A percentile compares a stretch with the other conserved stretches of the same genome.
phyloP scores from a whole-genome alignment of 371 early-diverging fungal species.

The Apophysomyces trapeziformis region DNA sequence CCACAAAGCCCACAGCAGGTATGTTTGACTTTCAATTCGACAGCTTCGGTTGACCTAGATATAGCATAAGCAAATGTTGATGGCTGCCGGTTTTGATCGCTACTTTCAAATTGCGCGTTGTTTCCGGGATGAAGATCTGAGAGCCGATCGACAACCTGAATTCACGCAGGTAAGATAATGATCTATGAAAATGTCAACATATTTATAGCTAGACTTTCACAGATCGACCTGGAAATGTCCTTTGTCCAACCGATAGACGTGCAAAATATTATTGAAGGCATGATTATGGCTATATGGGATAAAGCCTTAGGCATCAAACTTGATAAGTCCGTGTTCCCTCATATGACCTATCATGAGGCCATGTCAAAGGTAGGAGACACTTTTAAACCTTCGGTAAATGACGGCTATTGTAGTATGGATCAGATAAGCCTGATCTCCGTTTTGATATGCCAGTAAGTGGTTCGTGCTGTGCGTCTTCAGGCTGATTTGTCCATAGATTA shows the following conservation, averaged over 20 bases:
- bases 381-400: not conserved
- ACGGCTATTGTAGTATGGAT: slow-evolving; percentile 69
- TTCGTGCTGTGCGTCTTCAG: not conserved
- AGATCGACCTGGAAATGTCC: slow-evolving; percentile 91
- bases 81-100: slow-evolving; percentile 89
- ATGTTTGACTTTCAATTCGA: not conserved
- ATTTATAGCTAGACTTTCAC: slow-evolving; percentile 3
- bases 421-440: slow-evolving; percentile 90
- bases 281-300: slow-evolving; percentile 74
- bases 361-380: slow-evolving; percentile 63
- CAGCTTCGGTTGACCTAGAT: not conserved
- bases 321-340: slow-evolving; percentile 56
- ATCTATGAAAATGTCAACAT: not conserved
- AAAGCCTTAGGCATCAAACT: slow-evolving; percentile 58
- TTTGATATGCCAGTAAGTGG: slow-evolving; percentile 69
- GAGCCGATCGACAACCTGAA: slow-evolving; percentile 93
- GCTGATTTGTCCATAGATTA: slow-evolving; percentile 36
- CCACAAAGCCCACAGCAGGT: slow-evolving; percentile 94
- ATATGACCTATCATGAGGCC: slow-evolving; percentile 82
- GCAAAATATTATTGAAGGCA: slow-evolving; percentile 75
- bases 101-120: slow-evolving; percentile 96
- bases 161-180: slow-evolving; percentile 77
- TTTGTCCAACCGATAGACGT: slow-evolving; percentile 77
- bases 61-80: slow-evolving; percentile 89
- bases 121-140: slow-evolving; percentile 89